Conservation (phyloP, 1,139 yeast genomes). For the Suhomyces terraborum region DNA sequence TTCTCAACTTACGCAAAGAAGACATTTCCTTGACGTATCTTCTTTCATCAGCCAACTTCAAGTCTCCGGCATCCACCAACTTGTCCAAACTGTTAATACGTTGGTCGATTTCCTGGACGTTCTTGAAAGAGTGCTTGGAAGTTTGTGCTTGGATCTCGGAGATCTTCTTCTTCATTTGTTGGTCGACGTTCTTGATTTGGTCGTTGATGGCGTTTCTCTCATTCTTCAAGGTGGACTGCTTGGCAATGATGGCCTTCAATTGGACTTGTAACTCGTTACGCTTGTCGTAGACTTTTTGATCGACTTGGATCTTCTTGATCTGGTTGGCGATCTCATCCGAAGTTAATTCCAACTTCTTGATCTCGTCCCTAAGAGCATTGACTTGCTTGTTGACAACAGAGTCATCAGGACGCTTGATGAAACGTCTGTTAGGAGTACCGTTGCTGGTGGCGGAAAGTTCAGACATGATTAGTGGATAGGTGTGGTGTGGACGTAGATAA, state of each 20-base stretch:
- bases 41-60: slow-evolving; percentile 92
- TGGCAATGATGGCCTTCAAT: slow-evolving; percentile 60
- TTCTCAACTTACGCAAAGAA: slow-evolving; percentile 75
- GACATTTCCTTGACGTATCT: slow-evolving; percentile 83
- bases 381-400: slow-evolving; percentile 60
- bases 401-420: slow-evolving; percentile 78
- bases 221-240: slow-evolving; percentile 71
- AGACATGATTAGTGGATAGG: slow-evolving; percentile 4
- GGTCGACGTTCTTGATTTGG: slow-evolving; percentile 72
- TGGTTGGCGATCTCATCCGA: slow-evolving; percentile 45
- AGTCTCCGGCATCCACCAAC: slow-evolving; percentile 73
- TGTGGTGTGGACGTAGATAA: slow-evolving; percentile 6
- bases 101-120: slow-evolving; percentile 75
- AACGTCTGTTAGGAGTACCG: slow-evolving; percentile 38
- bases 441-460: slow-evolving; percentile 20
- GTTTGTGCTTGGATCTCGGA: slow-evolving; percentile 72
- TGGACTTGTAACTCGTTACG: slow-evolving; percentile 67
- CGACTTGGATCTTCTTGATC: slow-evolving; percentile 46
- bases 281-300: slow-evolving; percentile 49
- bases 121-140: slow-evolving; percentile 69
- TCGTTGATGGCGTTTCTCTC: slow-evolving; percentile 70
- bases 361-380: slow-evolving; percentile 61
- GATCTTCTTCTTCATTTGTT: slow-evolving; percentile 72
- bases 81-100: slow-evolving; percentile 72
- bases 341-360: slow-evolving; percentile 65